These are phyloP conservation scores for Gracilaria caudata DNA, from an alignment of 23 red algal genomes.

Conservation along the genomic window DNA sequence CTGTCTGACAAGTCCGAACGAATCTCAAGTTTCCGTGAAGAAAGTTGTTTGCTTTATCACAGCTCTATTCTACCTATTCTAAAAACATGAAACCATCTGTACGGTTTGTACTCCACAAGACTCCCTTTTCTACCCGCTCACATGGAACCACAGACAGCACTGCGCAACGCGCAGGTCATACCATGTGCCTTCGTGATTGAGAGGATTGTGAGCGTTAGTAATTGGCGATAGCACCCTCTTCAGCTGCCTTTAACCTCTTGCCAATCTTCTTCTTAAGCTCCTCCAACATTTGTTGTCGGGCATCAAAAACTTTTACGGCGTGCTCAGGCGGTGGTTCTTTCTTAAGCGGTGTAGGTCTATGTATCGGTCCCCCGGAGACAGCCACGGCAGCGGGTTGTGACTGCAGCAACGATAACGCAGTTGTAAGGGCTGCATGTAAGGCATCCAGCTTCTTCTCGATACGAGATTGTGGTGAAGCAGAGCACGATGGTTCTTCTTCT, in stretches of 20 bases:
- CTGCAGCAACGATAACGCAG: conserved; percentile 31
- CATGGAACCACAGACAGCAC: neutral
- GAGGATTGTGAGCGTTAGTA: neutral
- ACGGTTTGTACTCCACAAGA: neutral
- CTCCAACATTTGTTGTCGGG: conserved; percentile 26
- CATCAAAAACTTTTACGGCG: conserved; percentile 27
- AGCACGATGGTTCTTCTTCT: neutral
- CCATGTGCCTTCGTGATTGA: neutral
- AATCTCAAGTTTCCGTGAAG: neutral
- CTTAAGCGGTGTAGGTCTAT: conserved; percentile 19
- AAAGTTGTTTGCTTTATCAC: neutral
- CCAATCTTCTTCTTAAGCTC: conserved; percentile 46
- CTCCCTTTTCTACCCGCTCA: neutral
- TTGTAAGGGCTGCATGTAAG: conserved; percentile 10
- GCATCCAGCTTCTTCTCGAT: conserved; percentile 45
- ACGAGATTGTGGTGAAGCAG: conserved; percentile 13
- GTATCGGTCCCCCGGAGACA: neutral
- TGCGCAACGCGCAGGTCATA: neutral
- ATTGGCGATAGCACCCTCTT: conserved; percentile 24
- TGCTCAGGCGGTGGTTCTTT: conserved; percentile 47
- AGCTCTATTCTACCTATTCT: too few relatives aligned
- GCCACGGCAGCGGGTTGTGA: conserved; percentile 11
- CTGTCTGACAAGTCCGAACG: too few relatives aligned
- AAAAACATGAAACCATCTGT: too few relatives aligned
- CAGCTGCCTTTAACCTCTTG: conserved; percentile 10